Percentiles rank a stretch among this genome's conserved stretches.
phyloP scores from a whole-genome alignment of 371 early-diverging fungal genomes.

The Lichtheimia ornata region DNA sequence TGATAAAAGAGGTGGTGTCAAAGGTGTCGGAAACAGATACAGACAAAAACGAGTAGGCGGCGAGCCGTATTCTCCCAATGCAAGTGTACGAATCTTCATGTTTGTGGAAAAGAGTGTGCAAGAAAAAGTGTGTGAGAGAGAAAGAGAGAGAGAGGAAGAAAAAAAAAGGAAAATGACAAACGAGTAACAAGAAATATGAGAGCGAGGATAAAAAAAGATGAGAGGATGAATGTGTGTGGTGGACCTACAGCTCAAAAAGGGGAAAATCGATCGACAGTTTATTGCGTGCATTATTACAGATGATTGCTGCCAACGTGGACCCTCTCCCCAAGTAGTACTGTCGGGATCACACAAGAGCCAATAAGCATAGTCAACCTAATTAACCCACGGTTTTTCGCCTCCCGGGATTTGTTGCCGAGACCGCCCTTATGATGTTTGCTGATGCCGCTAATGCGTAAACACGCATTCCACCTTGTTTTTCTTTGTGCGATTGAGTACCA shows the following conservation, averaged over 20 bases:
- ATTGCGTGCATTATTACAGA: conserved; percentile 12
- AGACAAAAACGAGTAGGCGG: conserved; percentile 18
- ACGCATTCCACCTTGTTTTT: no score
- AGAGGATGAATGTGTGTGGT: background rate
- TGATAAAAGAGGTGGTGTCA: conserved; percentile 22
- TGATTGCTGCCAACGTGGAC: background rate
- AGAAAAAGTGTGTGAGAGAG: no score
- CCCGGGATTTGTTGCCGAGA: background rate
- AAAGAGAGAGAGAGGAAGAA: conserved; percentile 14
- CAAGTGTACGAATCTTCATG: conserved; percentile 20
- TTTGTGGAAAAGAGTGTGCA: background rate
- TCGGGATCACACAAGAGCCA: conserved; percentile 3
- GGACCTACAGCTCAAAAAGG: conserved; percentile 1
- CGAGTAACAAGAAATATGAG: conserved; percentile 4
- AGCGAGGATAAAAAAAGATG: background rate
- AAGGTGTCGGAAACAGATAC: conserved; percentile 23
- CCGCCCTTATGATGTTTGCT: background rate
- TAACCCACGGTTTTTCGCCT: background rate
- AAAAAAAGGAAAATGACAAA: conserved; percentile 15
- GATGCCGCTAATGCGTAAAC: no score
- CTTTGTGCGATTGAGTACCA: no score
- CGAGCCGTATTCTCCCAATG: conserved; percentile 21
- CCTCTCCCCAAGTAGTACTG: background rate
- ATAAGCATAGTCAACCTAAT: conserved; percentile 1
- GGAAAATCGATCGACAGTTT: conserved; percentile 9